phyloP scores from a whole-genome alignment of 768 basidiomycete species.

The Russula brevipes region DNA sequence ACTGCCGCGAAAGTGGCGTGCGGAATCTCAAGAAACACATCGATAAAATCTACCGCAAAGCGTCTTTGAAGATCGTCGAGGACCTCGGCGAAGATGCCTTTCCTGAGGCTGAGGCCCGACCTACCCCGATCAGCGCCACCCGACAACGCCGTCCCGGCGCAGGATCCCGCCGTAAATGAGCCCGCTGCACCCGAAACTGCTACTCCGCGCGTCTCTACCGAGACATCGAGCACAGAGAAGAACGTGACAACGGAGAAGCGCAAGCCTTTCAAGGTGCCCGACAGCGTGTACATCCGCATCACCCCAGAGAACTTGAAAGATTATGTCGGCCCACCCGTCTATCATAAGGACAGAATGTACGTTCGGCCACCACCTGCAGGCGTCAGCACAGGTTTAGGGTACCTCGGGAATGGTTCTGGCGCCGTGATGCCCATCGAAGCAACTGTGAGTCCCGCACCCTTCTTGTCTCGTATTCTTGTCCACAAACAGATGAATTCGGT shows the following conservation, averaged over 20 bases:
- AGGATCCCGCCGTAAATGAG: conserved; percentile 44
- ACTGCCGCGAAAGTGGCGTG: conserved; percentile 96
- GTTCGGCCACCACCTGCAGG: conserved; percentile 75
- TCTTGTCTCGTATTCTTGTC: neutral
- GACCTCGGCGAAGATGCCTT: conserved; percentile 85
- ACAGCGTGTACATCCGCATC: conserved; percentile 71
- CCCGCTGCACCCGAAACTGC: conserved; percentile 31
- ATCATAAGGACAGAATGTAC: conserved; percentile 94
- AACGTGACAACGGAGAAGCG: conserved; percentile 76
- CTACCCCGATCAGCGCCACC: conserved; percentile 21
- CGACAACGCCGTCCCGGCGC: conserved; percentile 45
- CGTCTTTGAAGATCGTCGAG: conserved; percentile 84
- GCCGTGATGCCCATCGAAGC: conserved; percentile 98
- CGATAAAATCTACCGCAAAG: conserved; percentile 98
- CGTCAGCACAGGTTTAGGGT: conserved; percentile 92
- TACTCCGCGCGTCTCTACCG: conserved; percentile 25
- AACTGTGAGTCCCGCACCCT: conserved; percentile 50
- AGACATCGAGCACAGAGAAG: conserved; percentile 20
- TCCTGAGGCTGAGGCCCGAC: conserved; percentile 55
- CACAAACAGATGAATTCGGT: neutral
- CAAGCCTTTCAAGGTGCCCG: conserved; percentile 76
- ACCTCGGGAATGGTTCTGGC: conserved; percentile 93
- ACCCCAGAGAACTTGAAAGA: conserved; percentile 87
- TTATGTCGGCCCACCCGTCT: conserved; percentile 93
- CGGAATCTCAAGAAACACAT: conserved; percentile 97